These are phyloP conservation scores for Colletotrichum chlorophyti DNA, from an alignment of 2,329 filamentous ascomycete genomes.

Conservation along the genomic window DNA sequence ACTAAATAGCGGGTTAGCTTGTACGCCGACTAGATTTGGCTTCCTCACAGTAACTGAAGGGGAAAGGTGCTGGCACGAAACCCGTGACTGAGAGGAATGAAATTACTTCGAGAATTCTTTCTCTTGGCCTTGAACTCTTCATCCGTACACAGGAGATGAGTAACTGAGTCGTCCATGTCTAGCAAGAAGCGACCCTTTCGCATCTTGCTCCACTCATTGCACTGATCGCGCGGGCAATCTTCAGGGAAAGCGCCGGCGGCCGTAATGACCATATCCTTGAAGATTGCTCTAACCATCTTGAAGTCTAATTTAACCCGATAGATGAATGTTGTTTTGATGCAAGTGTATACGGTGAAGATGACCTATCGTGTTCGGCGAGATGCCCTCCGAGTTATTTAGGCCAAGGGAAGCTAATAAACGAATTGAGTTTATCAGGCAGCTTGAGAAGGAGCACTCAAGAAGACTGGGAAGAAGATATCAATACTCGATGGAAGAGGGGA, in stretches of 20 bases:
- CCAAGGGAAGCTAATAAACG: too few relatives aligned
- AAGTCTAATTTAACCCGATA: neutral
- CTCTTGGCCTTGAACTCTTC: conserved; percentile 59
- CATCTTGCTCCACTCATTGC: conserved; percentile 69
- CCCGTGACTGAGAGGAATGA: neutral
- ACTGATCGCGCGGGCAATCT: conserved; percentile 45
- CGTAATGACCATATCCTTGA: conserved; percentile 62
- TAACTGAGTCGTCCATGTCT: conserved; percentile 62
- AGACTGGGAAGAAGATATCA: too few relatives aligned
- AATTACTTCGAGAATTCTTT: conserved; percentile 20
- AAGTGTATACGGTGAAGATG: neutral
- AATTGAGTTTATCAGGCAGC: too few relatives aligned
- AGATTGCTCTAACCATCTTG: conserved; percentile 43
- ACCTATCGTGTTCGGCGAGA: too few relatives aligned
- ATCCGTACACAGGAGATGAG: conserved; percentile 74
- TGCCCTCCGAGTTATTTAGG: too few relatives aligned
- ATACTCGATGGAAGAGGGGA: too few relatives aligned
- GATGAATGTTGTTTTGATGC: neutral
- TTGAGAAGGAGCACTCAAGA: too few relatives aligned
- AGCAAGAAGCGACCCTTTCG: conserved; percentile 66
- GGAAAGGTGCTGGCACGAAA: too few relatives aligned
- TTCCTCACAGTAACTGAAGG: too few relatives aligned
- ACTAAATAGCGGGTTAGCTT: conserved; percentile 37
- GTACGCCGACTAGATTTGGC: neutral
- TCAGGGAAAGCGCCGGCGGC: conserved; percentile 60